Evolutionary conservation across 192 early-diverging fungal genomes (phyloP), one percentile per base, ranked within the genome.

Genomic region (Coemansia sp.): DNA sequence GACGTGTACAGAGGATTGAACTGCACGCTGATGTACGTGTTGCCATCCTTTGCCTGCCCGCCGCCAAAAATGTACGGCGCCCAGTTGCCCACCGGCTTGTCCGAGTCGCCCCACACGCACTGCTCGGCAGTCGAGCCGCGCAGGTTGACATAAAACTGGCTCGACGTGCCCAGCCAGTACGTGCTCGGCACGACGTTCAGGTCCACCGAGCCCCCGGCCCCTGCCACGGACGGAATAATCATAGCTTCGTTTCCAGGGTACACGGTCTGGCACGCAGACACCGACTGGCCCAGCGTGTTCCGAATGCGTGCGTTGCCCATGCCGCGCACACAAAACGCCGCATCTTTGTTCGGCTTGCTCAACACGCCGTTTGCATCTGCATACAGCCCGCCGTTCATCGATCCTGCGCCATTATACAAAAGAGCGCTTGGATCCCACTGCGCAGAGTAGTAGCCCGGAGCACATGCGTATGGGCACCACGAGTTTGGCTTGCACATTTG

Each of bases 161-260:
- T 64, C 51, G 78, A 81, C 5, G 72, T 75, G 11, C 78, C 78
- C 22, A 81, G 72, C 78, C 78, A 81, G 55, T 81, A 81, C 21
- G 68, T 36, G 20, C 20, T 65, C 6, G 78, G 78, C 54, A 81
- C 78, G 2, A 81, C 56, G 50, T 81, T 81, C 4, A 81, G 62
- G 4, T 22, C 59, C 5, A 65, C 60, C 4, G 53, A 56, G 15
- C 72, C 72, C 5, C 68, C 67, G 8, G 71, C 20, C 17, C 59
- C 51, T 5, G 69, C 78, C 20, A 81, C 78, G 12, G 78, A 62
- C 23, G 78, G 78, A n/a, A 81, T 81, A 17, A 81, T 60, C 78
- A 81, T 81, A 2, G 78, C 72, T 65, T 81, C 78, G 69, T 81
- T 81, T 0, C 78, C 78, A 0, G 78, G 78, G 48, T 81, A 81